These are phyloP conservation scores for Xanthoconium stramineum DNA, from an alignment of 768 basidiomycete species.

Conservation along the genomic window DNA sequence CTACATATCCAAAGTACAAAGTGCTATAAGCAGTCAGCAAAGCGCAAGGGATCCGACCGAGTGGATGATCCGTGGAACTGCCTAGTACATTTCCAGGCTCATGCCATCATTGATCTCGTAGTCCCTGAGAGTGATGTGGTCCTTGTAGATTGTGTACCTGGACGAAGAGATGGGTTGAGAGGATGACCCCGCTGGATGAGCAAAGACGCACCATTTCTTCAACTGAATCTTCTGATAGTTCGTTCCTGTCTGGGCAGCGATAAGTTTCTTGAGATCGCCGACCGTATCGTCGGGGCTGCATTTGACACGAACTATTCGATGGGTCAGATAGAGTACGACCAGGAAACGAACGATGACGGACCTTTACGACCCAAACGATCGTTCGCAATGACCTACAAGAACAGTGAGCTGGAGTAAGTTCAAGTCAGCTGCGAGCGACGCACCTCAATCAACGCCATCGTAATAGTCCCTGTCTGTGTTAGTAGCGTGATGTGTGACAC, in stretches of 20 bases:
- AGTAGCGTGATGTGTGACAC: conserved; percentile 18
- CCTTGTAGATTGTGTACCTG: conserved; percentile 95
- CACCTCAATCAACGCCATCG: conserved; percentile 58
- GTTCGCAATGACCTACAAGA: conserved; percentile 81
- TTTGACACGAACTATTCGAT: conserved; percentile 81
- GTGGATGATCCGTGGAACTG: neutral
- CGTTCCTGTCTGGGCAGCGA: conserved; percentile 95
- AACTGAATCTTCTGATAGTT: conserved; percentile 80
- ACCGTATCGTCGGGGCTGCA: conserved; percentile 95
- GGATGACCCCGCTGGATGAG: neutral
- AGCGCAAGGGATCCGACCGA: neutral
- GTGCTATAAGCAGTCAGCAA: neutral
- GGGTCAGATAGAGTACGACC: conserved; percentile 1
- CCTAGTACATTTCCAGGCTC: conserved; percentile 89
- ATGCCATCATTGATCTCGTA: conserved; percentile 93
- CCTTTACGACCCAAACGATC: conserved; percentile 95
- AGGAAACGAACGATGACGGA: conserved; percentile 24
- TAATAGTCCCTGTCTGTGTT: conserved; percentile 14
- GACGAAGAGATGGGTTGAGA: neutral
- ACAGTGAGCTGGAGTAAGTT: neutral
- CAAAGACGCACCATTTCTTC: conserved; percentile 84
- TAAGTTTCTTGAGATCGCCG: conserved; percentile 95
- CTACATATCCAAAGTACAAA: conserved; percentile 14
- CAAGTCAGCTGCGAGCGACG: conserved; percentile 2
- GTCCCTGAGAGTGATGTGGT: conserved; percentile 90